Evolutionary conservation across 2,329 filamentous ascomycete genomes (phyloP).

Genomic region (Colletotrichum nymphaeae): DNA sequence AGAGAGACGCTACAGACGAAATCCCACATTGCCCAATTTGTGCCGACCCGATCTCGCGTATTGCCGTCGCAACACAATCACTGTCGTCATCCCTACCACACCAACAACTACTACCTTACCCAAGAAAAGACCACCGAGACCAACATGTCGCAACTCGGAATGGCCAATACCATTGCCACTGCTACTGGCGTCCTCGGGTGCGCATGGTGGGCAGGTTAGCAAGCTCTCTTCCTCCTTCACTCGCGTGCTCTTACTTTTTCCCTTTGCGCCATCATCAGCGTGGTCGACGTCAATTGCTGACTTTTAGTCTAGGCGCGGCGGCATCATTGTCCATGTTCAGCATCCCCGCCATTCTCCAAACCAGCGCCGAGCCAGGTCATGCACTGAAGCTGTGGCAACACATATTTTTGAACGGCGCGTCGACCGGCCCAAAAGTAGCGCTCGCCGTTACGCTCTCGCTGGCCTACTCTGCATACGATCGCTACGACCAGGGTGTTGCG

Average conservation of each 20-base stretch:
- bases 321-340: constrained; percentile 49
- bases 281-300: constrained; percentile 12
- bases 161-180: constrained; percentile 28
- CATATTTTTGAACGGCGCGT: constrained; percentile 50
- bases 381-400: constrained; percentile 50
- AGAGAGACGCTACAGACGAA: not conserved
- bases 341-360: constrained; percentile 44
- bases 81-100: not conserved
- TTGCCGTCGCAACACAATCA: not conserved
- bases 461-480: constrained; percentile 50
- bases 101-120: not conserved
- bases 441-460: constrained; percentile 47
- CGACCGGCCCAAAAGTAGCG: constrained; percentile 51
- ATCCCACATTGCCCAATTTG: not conserved
- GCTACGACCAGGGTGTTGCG: constrained; percentile 38
- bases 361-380: constrained; percentile 42
- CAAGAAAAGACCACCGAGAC: not conserved
- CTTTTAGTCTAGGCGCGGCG: constrained; percentile 46
- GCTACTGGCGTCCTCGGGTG: constrained; percentile 26
- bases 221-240: not conserved
- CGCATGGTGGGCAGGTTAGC: constrained; percentile 34
- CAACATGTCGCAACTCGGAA: constrained; percentile 30
- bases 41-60: not conserved
- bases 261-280: not conserved
- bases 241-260: not conserved